Conservation (phyloP, 345 rosid genomes). For the Cardamine occulta region DNA sequence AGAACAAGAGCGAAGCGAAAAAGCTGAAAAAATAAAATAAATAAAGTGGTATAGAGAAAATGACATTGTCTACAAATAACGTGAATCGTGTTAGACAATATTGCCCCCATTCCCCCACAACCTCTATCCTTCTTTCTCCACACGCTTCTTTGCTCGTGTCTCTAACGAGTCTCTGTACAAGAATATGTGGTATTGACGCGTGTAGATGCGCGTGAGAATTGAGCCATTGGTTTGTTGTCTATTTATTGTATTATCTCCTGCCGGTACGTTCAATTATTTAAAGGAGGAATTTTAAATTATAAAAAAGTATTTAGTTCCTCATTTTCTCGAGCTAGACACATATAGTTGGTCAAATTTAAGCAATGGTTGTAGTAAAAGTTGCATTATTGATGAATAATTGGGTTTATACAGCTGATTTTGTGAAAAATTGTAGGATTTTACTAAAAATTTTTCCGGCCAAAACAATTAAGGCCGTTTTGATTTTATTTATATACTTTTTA, state of each 20-base stretch:
- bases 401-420: not conserved
- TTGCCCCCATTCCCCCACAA: not conserved
- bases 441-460: not conserved
- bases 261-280: constrained; percentile 33
- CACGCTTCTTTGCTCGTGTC: constrained; percentile 10
- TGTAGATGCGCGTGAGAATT: constrained; percentile 9
- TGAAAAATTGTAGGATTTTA: not conserved
- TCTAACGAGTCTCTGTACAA: not conserved
- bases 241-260: constrained; percentile 5
- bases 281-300: not conserved
- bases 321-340: not conserved
- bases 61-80: not conserved
- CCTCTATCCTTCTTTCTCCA: not conserved
- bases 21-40: not conserved
- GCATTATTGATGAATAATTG: not conserved
- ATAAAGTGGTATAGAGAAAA: constrained; percentile 15
- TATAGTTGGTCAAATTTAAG: constrained; percentile 22
- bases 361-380: not conserved
- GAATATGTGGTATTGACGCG: constrained; percentile 9
- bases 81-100: constrained; percentile 18
- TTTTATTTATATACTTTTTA: not conserved
- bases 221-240: not conserved
- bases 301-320: not conserved
- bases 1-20: constrained; percentile 17
- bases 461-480: not conserved